phyloP scores from a whole-genome alignment of 2,329 filamentous ascomycete genomes.

The Alternaria panax region DNA sequence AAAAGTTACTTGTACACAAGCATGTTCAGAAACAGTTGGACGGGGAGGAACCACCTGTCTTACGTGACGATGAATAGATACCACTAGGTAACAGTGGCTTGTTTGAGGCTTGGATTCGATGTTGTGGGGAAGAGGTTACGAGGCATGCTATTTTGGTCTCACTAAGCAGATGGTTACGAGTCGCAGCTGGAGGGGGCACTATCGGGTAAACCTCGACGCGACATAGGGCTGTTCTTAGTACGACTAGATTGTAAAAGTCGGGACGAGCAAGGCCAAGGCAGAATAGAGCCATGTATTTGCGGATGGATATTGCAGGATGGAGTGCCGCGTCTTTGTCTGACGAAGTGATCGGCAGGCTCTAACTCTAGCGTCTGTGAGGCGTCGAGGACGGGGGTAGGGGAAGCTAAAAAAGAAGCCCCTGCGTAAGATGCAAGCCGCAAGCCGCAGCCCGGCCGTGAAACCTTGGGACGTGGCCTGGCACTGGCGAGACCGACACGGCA shows the following conservation, averaged over 20 bases:
- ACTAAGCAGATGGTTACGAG: constrained; percentile 2
- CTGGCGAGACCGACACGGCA: constrained; percentile 2
- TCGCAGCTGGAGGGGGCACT: neutral
- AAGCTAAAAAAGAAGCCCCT: constrained; percentile 5
- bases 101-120: neutral
- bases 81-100: neutral
- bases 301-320: neutral
- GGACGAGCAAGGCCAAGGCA: neutral
- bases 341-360: constrained; percentile 9
- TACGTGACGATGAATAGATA: neutral
- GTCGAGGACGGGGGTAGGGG: neutral
- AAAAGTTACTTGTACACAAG: neutral
- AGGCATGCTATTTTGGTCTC: constrained; percentile 13
- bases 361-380: constrained; percentile 7
- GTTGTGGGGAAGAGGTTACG: constrained; percentile 16
- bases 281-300: neutral
- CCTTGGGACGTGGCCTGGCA: neutral
- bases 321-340: constrained; percentile 6
- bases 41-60: neutral
- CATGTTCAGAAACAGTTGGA: neutral
- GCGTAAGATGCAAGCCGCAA: constrained; percentile 11
- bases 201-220: neutral
- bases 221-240: neutral
- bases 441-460: constrained; percentile 10
- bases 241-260: neutral